A percentile compares a stretch with the other conserved stretches of the same genome.
These are phyloP conservation scores for Boletellus ananiceps DNA, from an alignment of 768 basidiomycete genomes.

Conservation along the genomic window DNA sequence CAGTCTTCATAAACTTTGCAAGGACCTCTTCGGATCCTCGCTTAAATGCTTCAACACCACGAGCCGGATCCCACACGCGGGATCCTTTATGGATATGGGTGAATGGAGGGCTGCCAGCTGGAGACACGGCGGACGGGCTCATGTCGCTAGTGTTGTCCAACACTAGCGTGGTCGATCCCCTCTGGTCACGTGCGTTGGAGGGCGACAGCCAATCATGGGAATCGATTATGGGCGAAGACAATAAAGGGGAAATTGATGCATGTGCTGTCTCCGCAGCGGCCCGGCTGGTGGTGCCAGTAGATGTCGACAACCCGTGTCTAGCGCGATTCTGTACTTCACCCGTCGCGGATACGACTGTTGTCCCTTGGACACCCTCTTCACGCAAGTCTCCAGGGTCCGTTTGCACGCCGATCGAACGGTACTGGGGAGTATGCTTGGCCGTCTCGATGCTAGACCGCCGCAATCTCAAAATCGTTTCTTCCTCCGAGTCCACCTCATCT, in stretches of 20 bases:
- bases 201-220: conserved; percentile 13
- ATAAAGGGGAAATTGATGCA: not conserved
- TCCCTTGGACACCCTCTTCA: conserved; percentile 58
- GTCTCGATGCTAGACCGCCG: conserved; percentile 31
- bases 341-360: conserved; percentile 14
- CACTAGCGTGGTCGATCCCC: conserved; percentile 7
- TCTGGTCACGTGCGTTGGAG: conserved; percentile 11
- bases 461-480: conserved; percentile 32
- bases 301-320: conserved; percentile 19
- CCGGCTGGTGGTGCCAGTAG: conserved; percentile 4
- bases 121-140: conserved; percentile 6
- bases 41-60: conserved; percentile 83
- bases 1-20: conserved; percentile 75
- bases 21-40: conserved; percentile 84
- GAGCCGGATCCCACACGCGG: conserved; percentile 82
- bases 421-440: conserved; percentile 35
- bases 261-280: conserved; percentile 1
- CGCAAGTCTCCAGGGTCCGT: conserved; percentile 53
- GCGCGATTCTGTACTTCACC: conserved; percentile 21
- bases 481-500: conserved; percentile 61
- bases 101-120: conserved; percentile 34
- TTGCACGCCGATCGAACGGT: conserved; percentile 68
- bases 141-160: conserved; percentile 5
- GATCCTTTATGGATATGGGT: conserved; percentile 41
- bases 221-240: conserved; percentile 11